Conservation (phyloP, 306 rosid species). For the Herpetospermum pedunculosum region DNA sequence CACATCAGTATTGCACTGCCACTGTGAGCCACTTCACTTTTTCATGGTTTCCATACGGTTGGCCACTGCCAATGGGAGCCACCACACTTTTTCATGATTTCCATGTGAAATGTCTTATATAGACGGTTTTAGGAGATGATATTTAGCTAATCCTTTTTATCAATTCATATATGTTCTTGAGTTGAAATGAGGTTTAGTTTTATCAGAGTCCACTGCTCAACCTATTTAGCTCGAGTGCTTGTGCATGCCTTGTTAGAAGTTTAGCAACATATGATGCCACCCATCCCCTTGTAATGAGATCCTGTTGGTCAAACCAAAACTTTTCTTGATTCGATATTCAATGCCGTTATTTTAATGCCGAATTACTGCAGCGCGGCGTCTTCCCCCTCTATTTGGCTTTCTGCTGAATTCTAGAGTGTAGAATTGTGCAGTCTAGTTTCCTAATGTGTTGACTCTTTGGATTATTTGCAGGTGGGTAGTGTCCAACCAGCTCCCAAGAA, state of each 20-base stretch:
- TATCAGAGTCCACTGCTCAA: too few relatives aligned
- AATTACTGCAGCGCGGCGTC: too few relatives aligned
- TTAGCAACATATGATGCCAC: too few relatives aligned
- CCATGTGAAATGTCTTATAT: neutral
- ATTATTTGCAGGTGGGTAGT: slow-evolving; percentile 44
- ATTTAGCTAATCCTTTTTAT: neutral
- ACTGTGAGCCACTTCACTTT: too few relatives aligned
- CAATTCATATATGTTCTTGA: neutral
- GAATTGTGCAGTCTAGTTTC: too few relatives aligned
- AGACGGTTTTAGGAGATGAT: neutral
- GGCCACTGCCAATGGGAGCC: neutral
- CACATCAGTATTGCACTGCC: neutral
- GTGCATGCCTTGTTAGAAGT: too few relatives aligned
- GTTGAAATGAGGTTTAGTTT: neutral
- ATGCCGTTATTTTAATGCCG: neutral
- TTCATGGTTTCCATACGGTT: neutral
- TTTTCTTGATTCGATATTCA: neutral
- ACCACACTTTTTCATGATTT: neutral
- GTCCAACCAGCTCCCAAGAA: slow-evolving; percentile 70
- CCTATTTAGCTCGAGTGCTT: neutral
- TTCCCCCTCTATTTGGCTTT: too few relatives aligned
- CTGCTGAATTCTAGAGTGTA: neutral
- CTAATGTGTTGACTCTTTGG: neutral
- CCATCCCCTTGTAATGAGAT: too few relatives aligned
- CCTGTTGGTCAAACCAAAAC: neutral